phyloP scores from a whole-genome alignment of 2,329 filamentous ascomycete species.

The Fusarium sacchari region DNA sequence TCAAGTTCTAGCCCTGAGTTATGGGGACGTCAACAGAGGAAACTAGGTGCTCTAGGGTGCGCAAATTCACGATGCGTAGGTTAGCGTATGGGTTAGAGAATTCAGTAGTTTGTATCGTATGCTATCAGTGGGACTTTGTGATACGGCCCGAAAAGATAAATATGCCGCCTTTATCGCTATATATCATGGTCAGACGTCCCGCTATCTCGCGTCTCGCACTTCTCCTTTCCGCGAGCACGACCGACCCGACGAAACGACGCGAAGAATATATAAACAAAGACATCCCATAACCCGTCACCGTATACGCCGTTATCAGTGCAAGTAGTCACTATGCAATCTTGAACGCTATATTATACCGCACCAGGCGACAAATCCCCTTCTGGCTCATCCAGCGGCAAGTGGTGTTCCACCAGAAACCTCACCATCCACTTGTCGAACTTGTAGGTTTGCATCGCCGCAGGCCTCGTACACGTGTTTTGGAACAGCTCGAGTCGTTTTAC shows the following conservation, averaged over 20 bases:
- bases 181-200: not conserved
- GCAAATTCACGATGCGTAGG: not conserved
- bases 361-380: not conserved
- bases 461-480: not conserved
- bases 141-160: not conserved
- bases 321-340: not conserved
- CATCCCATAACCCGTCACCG: fast-evolving
- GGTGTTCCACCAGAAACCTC: conserved; percentile 6
- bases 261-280: not conserved
- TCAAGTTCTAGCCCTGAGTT: fast-evolving
- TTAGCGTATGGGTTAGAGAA: not conserved
- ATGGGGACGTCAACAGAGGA: not conserved
- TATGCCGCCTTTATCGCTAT: not conserved
- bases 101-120: not conserved
- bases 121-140: not conserved
- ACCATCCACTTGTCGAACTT: conserved; percentile 15
- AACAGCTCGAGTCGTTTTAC: not conserved
- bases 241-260: not conserved
- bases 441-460: not conserved
- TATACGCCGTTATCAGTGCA: not conserved
- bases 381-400: conserved; percentile 3
- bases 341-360: not conserved
- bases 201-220: not conserved
- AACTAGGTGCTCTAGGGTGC: not conserved
- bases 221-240: not conserved